Evolutionary conservation across 2,329 filamentous ascomycete species (phyloP).

Genomic region (Paecilomyces variotii): DNA sequence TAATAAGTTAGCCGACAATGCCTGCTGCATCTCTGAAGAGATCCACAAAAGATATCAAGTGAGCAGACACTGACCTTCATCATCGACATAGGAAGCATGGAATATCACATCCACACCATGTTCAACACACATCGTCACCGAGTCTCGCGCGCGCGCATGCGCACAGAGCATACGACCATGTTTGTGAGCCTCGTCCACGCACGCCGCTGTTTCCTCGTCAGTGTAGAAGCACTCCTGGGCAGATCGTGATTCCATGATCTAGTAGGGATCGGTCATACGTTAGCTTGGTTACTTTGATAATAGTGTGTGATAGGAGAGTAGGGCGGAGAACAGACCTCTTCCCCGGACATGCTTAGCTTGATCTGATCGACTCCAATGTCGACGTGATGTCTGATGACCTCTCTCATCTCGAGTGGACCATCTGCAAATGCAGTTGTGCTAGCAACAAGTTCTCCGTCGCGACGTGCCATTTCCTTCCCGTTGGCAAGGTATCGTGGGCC

Average conservation of each 20-base stretch:
- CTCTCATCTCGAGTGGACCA: conserved; percentile 34
- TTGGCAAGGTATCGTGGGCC: conserved; percentile 44
- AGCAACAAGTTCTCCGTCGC: conserved; percentile 38
- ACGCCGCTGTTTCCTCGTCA: conserved; percentile 40
- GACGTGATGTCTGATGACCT: conserved; percentile 29
- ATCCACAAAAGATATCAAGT: not conserved
- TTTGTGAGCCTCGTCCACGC: conserved; percentile 40
- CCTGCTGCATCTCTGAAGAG: conserved; percentile 15
- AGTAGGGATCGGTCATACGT: not conserved
- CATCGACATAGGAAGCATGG: conserved; percentile 40
- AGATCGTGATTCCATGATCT: conserved; percentile 22
- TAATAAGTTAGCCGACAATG: conserved; percentile 20
- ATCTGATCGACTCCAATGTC: conserved; percentile 37
- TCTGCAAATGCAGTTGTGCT: conserved; percentile 38
- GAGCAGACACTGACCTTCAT: conserved; percentile 14
- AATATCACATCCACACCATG: conserved; percentile 43
- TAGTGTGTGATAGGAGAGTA: conserved; percentile 1
- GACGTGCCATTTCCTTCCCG: conserved; percentile 40
- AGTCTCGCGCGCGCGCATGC: conserved; percentile 39
- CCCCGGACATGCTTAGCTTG: conserved; percentile 38
- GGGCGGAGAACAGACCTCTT: conserved; percentile 24
- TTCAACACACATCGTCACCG: conserved; percentile 36
- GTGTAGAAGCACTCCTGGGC: conserved; percentile 42
- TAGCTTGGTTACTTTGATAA: not conserved
- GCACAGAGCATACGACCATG: conserved; percentile 30